Conservation (phyloP, 192 early-diverging fungal genomes). For the Borealophlyctis nickersoniae region DNA sequence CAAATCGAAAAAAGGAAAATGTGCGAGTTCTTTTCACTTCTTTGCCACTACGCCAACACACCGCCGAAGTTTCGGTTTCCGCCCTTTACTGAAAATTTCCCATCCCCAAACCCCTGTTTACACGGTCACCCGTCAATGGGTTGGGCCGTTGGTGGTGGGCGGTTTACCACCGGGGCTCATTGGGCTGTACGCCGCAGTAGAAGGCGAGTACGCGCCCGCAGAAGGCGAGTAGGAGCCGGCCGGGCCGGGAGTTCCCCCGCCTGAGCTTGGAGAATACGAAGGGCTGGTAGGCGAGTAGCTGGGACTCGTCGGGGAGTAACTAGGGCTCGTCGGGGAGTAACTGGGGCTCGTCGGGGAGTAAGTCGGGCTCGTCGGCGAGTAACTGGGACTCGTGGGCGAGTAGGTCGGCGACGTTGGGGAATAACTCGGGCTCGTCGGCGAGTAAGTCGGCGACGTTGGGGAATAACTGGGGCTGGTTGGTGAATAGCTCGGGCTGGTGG, state of each 20-base stretch:
- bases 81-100: too few species aligned
- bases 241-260: slow-evolving; percentile 54
- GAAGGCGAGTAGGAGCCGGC: slow-evolving; percentile 49
- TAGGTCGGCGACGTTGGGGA: slow-evolving; percentile 73
- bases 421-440: slow-evolving; percentile 69
- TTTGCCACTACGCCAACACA: too few species aligned
- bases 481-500: slow-evolving; percentile 74
- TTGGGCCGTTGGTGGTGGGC: background rate
- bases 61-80: too few species aligned
- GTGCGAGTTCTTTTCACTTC: too few species aligned
- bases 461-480: slow-evolving; percentile 76
- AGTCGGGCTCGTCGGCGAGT: slow-evolving; percentile 67
- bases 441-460: slow-evolving; percentile 59
- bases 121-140: too few species aligned
- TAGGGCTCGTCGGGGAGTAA: slow-evolving; percentile 75
- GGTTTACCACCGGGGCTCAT: slow-evolving; percentile 29
- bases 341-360: slow-evolving; percentile 74
- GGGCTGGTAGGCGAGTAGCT: slow-evolving; percentile 61
- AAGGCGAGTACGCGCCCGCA: slow-evolving; percentile 66
- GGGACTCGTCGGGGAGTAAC: slow-evolving; percentile 68
- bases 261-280: slow-evolving; percentile 56
- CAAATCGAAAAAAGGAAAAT: too few species aligned
- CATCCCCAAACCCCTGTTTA: too few species aligned
- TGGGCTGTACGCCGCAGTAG: slow-evolving; percentile 66
- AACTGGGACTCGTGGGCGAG: slow-evolving; percentile 69